A percentile compares a stretch with the other conserved stretches of the same genome.
Evolutionary conservation across 2,329 filamentous ascomycete species (phyloP).

Genomic region (Microdochium nivale): DNA sequence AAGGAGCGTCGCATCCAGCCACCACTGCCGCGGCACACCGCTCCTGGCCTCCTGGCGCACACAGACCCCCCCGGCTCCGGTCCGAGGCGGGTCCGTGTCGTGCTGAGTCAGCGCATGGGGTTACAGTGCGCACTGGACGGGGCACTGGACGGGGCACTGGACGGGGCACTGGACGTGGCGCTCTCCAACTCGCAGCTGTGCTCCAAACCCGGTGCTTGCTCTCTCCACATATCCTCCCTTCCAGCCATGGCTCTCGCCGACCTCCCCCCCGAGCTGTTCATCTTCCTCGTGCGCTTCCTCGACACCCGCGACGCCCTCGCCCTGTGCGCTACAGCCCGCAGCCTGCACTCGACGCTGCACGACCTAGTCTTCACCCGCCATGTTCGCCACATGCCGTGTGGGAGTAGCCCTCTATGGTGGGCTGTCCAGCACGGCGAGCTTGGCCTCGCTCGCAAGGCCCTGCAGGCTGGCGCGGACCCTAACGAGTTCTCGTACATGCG

Average conservation of each 20-base stretch:
- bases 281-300: neutral
- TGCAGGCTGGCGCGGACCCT: neutral
- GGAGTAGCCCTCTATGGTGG: neutral
- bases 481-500: neutral
- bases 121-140: too few species aligned
- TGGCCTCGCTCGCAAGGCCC: neutral
- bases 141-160: too few species aligned
- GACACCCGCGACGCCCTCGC: neutral
- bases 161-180: too few species aligned
- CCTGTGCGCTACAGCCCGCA: neutral
- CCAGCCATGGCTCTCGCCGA: neutral
- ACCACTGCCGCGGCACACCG: too few species aligned
- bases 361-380: neutral
- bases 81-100: too few species aligned
- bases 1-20: too few species aligned
- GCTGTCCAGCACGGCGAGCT: neutral
- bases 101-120: too few species aligned
- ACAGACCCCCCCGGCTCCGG: too few species aligned
- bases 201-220: too few species aligned
- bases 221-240: too few species aligned
- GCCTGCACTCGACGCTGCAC: neutral
- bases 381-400: neutral
- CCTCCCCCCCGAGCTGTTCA: neutral
- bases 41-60: too few species aligned
- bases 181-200: too few species aligned